These are phyloP conservation scores for Pichia rugopelliculosa DNA, from an alignment of 805 yeast genomes.

Conservation along the genomic window DNA sequence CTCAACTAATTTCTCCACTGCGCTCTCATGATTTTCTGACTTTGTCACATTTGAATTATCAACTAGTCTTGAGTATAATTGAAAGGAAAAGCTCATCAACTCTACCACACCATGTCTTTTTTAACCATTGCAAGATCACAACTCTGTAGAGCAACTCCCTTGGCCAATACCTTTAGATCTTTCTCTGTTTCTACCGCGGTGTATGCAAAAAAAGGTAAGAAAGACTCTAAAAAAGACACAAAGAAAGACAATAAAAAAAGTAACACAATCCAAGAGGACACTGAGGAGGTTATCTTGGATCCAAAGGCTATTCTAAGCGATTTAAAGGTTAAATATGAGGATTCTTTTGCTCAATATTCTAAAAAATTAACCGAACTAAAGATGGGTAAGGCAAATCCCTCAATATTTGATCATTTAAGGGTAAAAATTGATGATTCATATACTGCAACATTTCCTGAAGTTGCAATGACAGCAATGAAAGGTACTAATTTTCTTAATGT, in stretches of 20 bases:
- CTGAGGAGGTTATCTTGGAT: conserved; percentile 24
- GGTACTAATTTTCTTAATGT: conserved; percentile 57
- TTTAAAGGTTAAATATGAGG: conserved; percentile 37
- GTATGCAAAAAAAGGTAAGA: conserved; percentile 14
- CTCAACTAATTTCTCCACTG: no score
- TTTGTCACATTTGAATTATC: no score
- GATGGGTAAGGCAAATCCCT: conserved; percentile 63
- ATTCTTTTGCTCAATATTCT: conserved; percentile 43
- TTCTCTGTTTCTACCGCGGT: conserved; percentile 4
- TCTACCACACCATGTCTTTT: background rate
- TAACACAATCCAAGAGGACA: conserved; percentile 12
- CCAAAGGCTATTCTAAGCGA: conserved; percentile 30
- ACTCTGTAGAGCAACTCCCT: background rate
- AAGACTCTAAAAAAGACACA: conserved; percentile 9
- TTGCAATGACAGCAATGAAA: conserved; percentile 66
- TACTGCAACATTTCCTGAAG: conserved; percentile 41
- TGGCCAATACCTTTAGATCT: background rate
- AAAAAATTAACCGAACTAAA: conserved; percentile 55
- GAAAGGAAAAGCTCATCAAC: no score
- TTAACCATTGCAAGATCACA: background rate
- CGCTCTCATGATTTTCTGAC: background rate
- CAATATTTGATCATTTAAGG: conserved; percentile 51
- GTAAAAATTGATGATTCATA: conserved; percentile 44
- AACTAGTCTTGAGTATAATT: no score
- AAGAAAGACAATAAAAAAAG: conserved; percentile 6